A percentile compares a stretch with the other conserved stretches of the same genome.
Evolutionary conservation across 208 protist species (phyloP).

Genomic region (Crithidia thermophila): DNA sequence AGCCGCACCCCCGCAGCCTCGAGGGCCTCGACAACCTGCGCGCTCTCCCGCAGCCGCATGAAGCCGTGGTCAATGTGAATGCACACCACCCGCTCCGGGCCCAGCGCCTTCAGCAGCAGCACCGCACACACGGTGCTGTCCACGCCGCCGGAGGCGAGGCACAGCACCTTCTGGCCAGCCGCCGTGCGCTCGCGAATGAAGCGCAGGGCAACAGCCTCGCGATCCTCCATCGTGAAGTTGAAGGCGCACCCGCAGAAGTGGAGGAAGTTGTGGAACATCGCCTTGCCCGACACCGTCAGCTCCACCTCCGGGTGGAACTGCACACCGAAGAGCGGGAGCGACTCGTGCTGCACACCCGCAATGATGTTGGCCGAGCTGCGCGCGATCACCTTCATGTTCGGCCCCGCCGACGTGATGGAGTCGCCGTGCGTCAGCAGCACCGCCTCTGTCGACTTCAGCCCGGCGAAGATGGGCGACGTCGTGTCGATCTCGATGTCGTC

Average conservation of each 20-base stretch:
- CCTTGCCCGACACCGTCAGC: constrained; percentile 92
- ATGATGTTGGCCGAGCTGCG: constrained; percentile 76
- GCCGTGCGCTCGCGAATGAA: constrained; percentile 91
- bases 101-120: constrained; percentile 95
- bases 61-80: constrained; percentile 99
- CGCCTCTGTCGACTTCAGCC: constrained; percentile 48
- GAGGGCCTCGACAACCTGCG: constrained; percentile 83
- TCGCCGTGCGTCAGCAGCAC: constrained; percentile 98
- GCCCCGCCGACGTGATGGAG: constrained; percentile 46
- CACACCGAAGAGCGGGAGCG: constrained; percentile 87
- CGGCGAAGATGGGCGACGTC: constrained; percentile 65
- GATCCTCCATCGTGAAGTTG: constrained; percentile 85
- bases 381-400: constrained; percentile 62
- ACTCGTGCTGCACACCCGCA: constrained; percentile 76
- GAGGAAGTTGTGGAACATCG: constrained; percentile 97
- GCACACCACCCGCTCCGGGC: constrained; percentile 93
- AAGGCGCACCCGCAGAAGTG: constrained; percentile 75
- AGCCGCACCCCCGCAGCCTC: constrained; percentile 71
- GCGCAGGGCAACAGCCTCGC: constrained; percentile 87
- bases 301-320: constrained; percentile 99
- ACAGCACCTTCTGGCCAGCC: constrained; percentile 91
- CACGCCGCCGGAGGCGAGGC: constrained; percentile 98
- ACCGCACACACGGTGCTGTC: constrained; percentile 98
- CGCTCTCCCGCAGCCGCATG: constrained; percentile 95
- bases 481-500: constrained; percentile 79